These are phyloP conservation scores for Paxillus involutus DNA, from an alignment of 768 basidiomycete genomes.

Conservation along the genomic window DNA sequence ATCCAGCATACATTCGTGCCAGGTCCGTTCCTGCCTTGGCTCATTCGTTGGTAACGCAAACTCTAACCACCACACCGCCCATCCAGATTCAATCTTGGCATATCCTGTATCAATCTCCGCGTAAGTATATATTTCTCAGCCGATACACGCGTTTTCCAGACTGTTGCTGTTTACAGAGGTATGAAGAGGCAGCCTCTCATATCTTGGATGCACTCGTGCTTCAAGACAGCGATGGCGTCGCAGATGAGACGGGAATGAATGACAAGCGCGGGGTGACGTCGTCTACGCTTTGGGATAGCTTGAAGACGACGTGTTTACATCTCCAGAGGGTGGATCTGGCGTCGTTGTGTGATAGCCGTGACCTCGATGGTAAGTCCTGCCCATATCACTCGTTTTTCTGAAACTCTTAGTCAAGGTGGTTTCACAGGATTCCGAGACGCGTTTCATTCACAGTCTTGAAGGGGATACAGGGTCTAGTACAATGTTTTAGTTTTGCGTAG, in stretches of 20 bases:
- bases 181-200: conserved; percentile 83
- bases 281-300: conserved; percentile 81
- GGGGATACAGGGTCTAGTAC: background rate
- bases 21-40: conserved; percentile 44
- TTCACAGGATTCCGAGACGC: conserved; percentile 9
- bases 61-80: background rate
- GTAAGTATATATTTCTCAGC: conserved; percentile 40
- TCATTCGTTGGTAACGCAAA: background rate
- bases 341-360: conserved; percentile 64
- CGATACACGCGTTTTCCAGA: conserved; percentile 3
- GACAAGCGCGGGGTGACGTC: conserved; percentile 72
- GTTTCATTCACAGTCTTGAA: conserved; percentile 2
- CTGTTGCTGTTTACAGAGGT: conserved; percentile 49
- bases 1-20: conserved; percentile 89
- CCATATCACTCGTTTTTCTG: background rate
- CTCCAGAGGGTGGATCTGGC: conserved; percentile 79
- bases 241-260: conserved; percentile 41
- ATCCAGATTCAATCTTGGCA: conserved; percentile 88
- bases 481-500: background rate
- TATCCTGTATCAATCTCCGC: conserved; percentile 84
- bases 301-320: conserved; percentile 81
- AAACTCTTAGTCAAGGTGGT: background rate
- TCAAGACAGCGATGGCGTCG: conserved; percentile 82
- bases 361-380: conserved; percentile 58
- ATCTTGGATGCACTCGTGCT: conserved; percentile 87